Evolutionary conservation across 495 filamentous ascomycete species (phyloP), one percentile per base, ranked within the genome.

Genomic region (Podospora fimiseda): DNA sequence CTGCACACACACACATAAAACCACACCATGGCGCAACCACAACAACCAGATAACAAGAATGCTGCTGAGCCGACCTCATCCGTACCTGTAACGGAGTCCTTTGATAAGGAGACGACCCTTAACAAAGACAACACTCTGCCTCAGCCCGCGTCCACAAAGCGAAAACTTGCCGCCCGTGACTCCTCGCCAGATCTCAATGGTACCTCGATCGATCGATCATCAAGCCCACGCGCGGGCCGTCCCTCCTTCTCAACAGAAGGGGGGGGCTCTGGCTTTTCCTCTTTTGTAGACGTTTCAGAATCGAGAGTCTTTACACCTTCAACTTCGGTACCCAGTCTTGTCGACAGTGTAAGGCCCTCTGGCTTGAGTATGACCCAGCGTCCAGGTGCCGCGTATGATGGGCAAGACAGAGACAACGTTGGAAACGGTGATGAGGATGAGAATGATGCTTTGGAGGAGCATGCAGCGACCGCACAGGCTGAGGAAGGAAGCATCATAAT

Each of bases 401-500:
- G 11, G 33, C n/a, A 19, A 30, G 15, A 46, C 41, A 36, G 33
- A 8, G 30, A 45, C 21, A 33, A 16, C 2, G 43, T 38, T 8
- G 38, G 37, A 9, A 56, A 57, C 13, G 39, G 11, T 9, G 58
- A 53, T 18, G 58, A 56, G 21, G 47, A 48, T 11, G 36, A 30
- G 21, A 44, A 47, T 20, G 54, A 65, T n/a, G 53, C 33, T n/a
- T 47, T 55, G 33, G 57, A 60, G 41, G 56, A 60, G 33, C 60
- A 45, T 21, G 52, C 30, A 20, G 66, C 66, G 1, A 53, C 48
- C 8, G 51, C 54, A 38, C 65, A 70, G 45, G 65, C 60, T 6
- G 67, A 66, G 33, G 64, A 60, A n/a, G 62, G 64, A 20, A 60
- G 55, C 22, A 68, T 70, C 45, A 39, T 62, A 3, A 58, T 67